These are phyloP conservation scores for Niebla homalea DNA, from an alignment of 495 filamentous ascomycete species.

Conservation along the genomic window DNA sequence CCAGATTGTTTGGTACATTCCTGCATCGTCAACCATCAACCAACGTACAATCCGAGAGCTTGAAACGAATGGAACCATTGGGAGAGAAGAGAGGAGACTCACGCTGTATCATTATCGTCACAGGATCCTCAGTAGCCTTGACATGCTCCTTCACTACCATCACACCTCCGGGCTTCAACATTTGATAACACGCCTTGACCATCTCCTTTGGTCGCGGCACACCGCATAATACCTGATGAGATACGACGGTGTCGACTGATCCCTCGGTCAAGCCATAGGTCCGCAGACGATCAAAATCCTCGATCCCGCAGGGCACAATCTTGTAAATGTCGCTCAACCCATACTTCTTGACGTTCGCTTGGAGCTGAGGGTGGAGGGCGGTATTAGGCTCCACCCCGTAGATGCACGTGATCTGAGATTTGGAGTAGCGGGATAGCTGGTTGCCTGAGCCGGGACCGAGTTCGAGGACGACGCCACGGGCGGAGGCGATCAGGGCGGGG, in stretches of 20 bases:
- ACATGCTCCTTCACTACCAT: constrained; percentile 68
- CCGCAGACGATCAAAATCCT: constrained; percentile 33
- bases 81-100: background rate
- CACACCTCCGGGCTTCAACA: constrained; percentile 52
- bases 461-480: constrained; percentile 32
- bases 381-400: constrained; percentile 35
- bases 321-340: constrained; percentile 48
- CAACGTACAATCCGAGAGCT: no score
- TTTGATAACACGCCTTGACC: constrained; percentile 42
- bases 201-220: constrained; percentile 49
- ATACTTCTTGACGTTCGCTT: constrained; percentile 28
- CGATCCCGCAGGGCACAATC: constrained; percentile 48
- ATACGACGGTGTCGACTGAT: constrained; percentile 54
- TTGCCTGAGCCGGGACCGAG: constrained; percentile 36
- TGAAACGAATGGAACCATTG: background rate
- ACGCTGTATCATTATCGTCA: constrained; percentile 11
- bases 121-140: constrained; percentile 1
- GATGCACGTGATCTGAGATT: constrained; percentile 21
- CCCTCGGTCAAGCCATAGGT: constrained; percentile 33
- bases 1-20: constrained; percentile 12
- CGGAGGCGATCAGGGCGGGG: constrained; percentile 27
- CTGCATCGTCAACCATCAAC: background rate
- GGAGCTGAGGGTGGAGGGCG: constrained; percentile 39
- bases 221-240: constrained; percentile 58
- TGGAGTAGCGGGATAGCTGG: constrained; percentile 30